Conservation (phyloP, 805 yeast species). For the Zygosaccharomyces bailii region DNA sequence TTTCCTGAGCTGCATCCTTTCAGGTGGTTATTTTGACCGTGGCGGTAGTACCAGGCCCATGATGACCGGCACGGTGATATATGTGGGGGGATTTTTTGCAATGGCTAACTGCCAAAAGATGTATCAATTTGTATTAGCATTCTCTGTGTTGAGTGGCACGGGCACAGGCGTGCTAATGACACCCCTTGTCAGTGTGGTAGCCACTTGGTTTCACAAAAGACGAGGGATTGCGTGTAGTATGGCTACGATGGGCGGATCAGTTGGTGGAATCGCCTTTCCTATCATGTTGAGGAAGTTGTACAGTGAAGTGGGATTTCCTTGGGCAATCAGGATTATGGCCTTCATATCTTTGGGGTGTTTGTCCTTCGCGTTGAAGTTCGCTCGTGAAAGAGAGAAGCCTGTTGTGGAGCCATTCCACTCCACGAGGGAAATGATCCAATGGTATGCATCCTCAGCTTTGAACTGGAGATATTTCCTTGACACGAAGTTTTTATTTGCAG, state of each 20-base stretch:
- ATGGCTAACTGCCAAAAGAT: slow-evolving; percentile 51
- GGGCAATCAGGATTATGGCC: slow-evolving; percentile 58
- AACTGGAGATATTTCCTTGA: slow-evolving; percentile 42
- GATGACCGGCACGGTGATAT: slow-evolving; percentile 43
- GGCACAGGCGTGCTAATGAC: slow-evolving; percentile 60
- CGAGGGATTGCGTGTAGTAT: slow-evolving; percentile 56
- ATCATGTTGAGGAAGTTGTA: slow-evolving; percentile 50
- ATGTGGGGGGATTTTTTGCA: slow-evolving; percentile 53
- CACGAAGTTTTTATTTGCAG: slow-evolving; percentile 41
- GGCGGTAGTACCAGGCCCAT: slow-evolving; percentile 51
- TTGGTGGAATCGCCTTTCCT: slow-evolving; percentile 57
- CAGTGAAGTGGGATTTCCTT: slow-evolving; percentile 48
- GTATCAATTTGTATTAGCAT: slow-evolving; percentile 60
- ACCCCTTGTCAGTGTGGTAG: slow-evolving; percentile 58
- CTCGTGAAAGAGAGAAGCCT: slow-evolving; percentile 40
- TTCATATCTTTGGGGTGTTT: slow-evolving; percentile 44
- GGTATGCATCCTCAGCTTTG: slow-evolving; percentile 32
- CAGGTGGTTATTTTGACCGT: slow-evolving; percentile 61
- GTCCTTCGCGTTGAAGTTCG: slow-evolving; percentile 36
- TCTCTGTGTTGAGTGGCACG: slow-evolving; percentile 53
- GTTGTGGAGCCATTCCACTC: slow-evolving; percentile 38
- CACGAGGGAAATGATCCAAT: slow-evolving; percentile 30
- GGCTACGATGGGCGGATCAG: slow-evolving; percentile 52
- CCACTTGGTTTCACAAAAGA: slow-evolving; percentile 61
- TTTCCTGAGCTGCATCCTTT: slow-evolving; percentile 49